phyloP scores from a whole-genome alignment of 495 filamentous ascomycete genomes.

The Xylaria venustula region DNA sequence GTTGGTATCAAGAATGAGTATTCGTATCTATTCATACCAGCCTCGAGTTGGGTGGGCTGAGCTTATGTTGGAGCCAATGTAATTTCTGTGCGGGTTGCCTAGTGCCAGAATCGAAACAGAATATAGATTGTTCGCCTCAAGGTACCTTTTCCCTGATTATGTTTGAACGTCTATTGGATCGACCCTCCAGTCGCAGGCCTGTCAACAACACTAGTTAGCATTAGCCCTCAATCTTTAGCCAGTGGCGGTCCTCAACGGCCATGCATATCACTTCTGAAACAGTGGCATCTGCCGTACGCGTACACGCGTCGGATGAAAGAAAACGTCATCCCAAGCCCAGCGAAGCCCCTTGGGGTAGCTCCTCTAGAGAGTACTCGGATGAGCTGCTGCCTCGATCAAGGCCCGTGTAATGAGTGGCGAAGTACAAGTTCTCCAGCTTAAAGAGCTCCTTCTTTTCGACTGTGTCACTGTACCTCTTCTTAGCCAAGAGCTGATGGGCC shows the following conservation, averaged over 20 bases:
- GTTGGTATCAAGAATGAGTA: too few relatives aligned
- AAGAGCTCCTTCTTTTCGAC: not conserved
- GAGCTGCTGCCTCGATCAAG: not conserved
- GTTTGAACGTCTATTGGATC: too few relatives aligned
- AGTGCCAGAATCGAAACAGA: too few relatives aligned
- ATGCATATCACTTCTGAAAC: conserved; percentile 12
- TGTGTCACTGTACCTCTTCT: not conserved
- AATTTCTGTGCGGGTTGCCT: too few relatives aligned
- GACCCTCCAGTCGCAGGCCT: not conserved
- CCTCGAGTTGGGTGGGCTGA: too few relatives aligned
- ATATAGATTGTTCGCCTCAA: too few relatives aligned
- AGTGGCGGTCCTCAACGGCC: conserved; percentile 6
- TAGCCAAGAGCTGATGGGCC: too few relatives aligned
- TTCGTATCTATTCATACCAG: too few relatives aligned
- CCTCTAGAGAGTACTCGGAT: not conserved
- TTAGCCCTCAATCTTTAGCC: not conserved
- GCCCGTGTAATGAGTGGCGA: not conserved
- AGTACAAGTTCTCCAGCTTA: not conserved
- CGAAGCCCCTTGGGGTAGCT: not conserved
- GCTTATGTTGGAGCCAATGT: too few relatives aligned
- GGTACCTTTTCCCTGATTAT: too few relatives aligned
- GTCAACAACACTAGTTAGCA: not conserved
- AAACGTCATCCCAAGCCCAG: not conserved
- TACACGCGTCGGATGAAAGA: not conserved
- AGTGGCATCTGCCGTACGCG: conserved; percentile 12